phyloP scores from a whole-genome alignment of 2,329 filamentous ascomycete species.

The Hymenoscyphus linearis region DNA sequence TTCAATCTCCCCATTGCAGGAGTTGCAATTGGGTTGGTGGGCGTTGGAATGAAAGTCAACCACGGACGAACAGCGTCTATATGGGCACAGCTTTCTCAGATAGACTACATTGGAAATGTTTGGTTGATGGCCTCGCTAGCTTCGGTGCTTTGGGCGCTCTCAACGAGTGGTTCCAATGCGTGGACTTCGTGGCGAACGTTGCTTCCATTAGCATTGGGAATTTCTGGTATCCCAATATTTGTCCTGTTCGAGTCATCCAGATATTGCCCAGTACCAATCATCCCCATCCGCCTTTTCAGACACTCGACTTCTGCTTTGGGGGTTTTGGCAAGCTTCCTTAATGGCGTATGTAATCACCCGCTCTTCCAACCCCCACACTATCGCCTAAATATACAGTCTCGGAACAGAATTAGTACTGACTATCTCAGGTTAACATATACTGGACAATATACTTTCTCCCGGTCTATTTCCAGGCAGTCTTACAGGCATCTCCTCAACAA shows the following conservation, averaged over 20 bases:
- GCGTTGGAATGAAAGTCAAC: background rate
- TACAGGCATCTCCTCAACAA: background rate
- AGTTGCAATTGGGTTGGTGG: background rate
- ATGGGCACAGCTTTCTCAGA: background rate
- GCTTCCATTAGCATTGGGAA: background rate
- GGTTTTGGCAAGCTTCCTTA: slow-evolving; percentile 4
- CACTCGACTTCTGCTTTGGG: slow-evolving; percentile 5
- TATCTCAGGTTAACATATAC: slow-evolving; percentile 6
- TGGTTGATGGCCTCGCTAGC: background rate
- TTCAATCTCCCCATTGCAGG: background rate
- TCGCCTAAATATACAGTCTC: background rate
- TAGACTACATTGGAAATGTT: background rate
- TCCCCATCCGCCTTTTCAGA: slow-evolving; percentile 7
- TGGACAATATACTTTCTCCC: slow-evolving; percentile 11
- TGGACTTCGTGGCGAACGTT: slow-evolving; percentile 3
- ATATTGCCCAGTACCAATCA: slow-evolving; percentile 4
- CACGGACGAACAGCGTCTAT: background rate
- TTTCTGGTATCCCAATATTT: slow-evolving; percentile 4
- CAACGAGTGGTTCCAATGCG: background rate
- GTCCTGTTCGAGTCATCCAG: slow-evolving; percentile 8
- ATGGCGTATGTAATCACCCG: background rate
- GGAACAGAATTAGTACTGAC: background rate
- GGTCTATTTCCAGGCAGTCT: slow-evolving; percentile 12
- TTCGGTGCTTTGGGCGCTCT: background rate
- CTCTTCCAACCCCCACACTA: background rate